Evolutionary conservation across 768 basidiomycete species (phyloP).

Genomic region (Rhodocollybia butyracea): DNA sequence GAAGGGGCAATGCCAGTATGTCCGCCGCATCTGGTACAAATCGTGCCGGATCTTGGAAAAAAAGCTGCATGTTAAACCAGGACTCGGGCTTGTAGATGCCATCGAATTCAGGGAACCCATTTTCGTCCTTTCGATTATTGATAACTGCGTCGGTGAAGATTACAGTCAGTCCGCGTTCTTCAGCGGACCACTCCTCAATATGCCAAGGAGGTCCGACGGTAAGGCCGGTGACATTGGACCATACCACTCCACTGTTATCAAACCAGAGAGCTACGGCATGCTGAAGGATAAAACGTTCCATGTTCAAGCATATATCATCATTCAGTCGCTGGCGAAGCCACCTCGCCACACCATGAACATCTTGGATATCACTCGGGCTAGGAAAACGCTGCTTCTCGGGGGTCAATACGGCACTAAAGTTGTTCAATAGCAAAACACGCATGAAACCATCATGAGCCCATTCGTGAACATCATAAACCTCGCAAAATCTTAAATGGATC

Average conservation of each 20-base stretch:
- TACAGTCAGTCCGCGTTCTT: background rate
- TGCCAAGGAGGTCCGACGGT: no score
- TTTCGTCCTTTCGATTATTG: background rate
- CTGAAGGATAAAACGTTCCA: background rate
- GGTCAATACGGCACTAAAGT: background rate
- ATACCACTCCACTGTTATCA: no score
- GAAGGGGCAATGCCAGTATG: constrained; percentile 5
- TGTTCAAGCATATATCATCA: background rate
- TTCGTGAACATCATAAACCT: constrained; percentile 12
- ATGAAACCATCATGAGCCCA: constrained; percentile 16
- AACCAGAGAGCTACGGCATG: background rate
- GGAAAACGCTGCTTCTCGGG: background rate
- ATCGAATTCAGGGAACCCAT: background rate
- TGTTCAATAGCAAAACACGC: constrained; percentile 14
- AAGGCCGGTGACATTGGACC: no score
- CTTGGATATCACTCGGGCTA: constrained; percentile 8
- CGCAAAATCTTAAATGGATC: constrained; percentile 17
- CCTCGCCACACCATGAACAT: background rate
- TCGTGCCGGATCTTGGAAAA: constrained; percentile 7
- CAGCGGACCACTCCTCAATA: background rate
- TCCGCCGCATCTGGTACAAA: constrained; percentile 11
- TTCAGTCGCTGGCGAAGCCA: background rate
- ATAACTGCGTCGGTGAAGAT: constrained; percentile 5
- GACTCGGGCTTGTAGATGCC: background rate
- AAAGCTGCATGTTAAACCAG: background rate